Conservation (phyloP, 352 stramenopile species). For the Phytophthora citricola region DNA sequence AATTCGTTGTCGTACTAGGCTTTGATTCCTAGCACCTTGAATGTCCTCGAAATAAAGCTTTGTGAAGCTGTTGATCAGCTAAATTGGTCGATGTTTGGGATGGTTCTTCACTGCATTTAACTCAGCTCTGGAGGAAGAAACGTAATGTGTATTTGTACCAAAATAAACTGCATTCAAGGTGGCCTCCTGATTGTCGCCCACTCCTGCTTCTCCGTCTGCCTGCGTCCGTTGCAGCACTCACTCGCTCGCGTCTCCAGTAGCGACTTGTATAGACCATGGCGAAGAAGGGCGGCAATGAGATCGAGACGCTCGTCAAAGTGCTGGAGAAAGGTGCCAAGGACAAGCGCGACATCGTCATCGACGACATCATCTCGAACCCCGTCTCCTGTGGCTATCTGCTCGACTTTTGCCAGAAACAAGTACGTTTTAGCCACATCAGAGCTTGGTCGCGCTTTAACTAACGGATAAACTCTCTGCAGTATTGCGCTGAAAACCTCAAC, state of each 20-base stretch:
- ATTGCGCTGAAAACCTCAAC: conserved; percentile 86
- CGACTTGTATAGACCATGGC: conserved; percentile 43
- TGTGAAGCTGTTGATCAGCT: conserved; percentile 10
- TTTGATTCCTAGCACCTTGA: neutral
- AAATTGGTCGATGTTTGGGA: conserved; percentile 26
- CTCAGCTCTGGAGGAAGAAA: conserved; percentile 14
- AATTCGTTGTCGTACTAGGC: neutral
- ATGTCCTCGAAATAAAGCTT: conserved; percentile 19
- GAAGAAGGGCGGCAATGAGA: conserved; percentile 77
- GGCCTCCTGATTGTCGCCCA: conserved; percentile 9
- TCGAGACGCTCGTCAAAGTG: conserved; percentile 68
- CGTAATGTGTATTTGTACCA: neutral
- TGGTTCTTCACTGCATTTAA: conserved; percentile 3
- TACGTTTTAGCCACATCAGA: conserved; percentile 34
- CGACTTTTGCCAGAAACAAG: conserved; percentile 87
- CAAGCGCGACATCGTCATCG: conserved; percentile 83
- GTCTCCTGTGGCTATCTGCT: conserved; percentile 85
- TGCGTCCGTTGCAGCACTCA: conserved; percentile 25
- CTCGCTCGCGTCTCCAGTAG: neutral
- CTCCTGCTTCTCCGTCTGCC: conserved; percentile 34
- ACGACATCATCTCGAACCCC: conserved; percentile 89
- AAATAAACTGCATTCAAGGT: conserved; percentile 31
- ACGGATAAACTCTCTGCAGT: conserved; percentile 35
- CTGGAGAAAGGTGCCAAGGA: conserved; percentile 74
- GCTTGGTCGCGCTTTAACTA: neutral